Percentiles rank a stretch among this genome's conserved stretches.
These are phyloP conservation scores for Zasmidium angulare DNA, from an alignment of 2,329 filamentous ascomycete species.

Conservation along the genomic window DNA sequence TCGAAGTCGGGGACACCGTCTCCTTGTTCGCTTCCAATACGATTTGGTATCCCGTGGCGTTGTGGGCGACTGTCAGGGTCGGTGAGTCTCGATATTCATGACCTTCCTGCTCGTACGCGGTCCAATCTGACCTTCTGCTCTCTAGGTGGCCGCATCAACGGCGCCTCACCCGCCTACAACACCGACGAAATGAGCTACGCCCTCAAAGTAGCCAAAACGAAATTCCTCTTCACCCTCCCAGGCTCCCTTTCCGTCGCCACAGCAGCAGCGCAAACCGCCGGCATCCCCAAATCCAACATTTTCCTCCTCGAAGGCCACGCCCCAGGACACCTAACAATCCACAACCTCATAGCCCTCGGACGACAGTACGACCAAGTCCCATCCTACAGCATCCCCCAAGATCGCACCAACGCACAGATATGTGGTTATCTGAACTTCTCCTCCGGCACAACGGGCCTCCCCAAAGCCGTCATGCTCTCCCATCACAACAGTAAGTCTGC, in stretches of 20 bases:
- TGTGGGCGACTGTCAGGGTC: conserved; percentile 54
- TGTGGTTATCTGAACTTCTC: conserved; percentile 52
- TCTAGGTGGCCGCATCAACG: conserved; percentile 56
- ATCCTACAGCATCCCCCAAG: conserved; percentile 50
- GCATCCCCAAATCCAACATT: conserved; percentile 50
- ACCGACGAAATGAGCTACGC: conserved; percentile 66
- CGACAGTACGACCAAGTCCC: conserved; percentile 40
- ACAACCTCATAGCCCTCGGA: conserved; percentile 44
- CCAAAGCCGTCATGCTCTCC: conserved; percentile 51
- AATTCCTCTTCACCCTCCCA: conserved; percentile 57
- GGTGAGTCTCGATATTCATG: conserved; percentile 6
- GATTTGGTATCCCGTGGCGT: conserved; percentile 65
- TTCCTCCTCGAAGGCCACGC: conserved; percentile 56
- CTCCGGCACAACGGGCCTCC: conserved; percentile 47
- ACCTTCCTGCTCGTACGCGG: neutral
- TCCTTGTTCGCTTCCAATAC: conserved; percentile 63
- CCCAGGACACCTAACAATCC: conserved; percentile 48
- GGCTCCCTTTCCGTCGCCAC: conserved; percentile 54
- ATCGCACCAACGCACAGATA: conserved; percentile 55
- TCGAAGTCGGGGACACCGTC: conserved; percentile 55
- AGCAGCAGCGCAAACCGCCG: conserved; percentile 53
- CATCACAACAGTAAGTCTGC: conserved; percentile 53
- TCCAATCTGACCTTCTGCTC: conserved; percentile 16
- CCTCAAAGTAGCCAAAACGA: conserved; percentile 56
- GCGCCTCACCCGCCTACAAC: conserved; percentile 64